Evolutionary conservation across 2,329 filamentous ascomycete genomes (phyloP), one percentile per base, ranked within the genome.

Genomic region (Sporothrix humicola): DNA sequence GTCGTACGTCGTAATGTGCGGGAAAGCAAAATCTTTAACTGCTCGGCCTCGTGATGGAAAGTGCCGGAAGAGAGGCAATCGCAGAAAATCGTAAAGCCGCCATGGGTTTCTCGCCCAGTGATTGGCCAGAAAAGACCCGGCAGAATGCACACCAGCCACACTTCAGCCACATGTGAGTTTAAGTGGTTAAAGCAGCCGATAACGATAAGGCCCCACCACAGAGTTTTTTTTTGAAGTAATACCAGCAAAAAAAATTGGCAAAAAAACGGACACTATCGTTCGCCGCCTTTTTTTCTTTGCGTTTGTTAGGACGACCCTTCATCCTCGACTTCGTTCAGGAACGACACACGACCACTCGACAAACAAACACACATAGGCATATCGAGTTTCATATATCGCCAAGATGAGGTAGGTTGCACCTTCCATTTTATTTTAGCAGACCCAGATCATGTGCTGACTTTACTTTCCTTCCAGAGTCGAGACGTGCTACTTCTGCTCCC

Each of bases 401-500:
- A 69, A 69, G 48, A 69, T 69, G 66, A 69, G 66, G 66, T 56
- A 54, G 10, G 66, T 4, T 52, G 56, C 10, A 10, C 50, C 23
- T 20, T n/a, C 4, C 6, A 3, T 42, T 17, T n/a, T 3, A 2
- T 10, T 13, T 56, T 37, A 12, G n/a, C 31, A 31, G 44, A 50
- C 10, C 17, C 12, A 23, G 54, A 26, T 3, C 58, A 44, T 26
- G n/a, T 72, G 5, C 17, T n/a, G 44, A 48, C 42, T 0, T 26
- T 70, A 12, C 31, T 37, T 17, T 23, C 23, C 15, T 1, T 52
- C 15, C 74, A 87, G 86, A 81, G 85, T 88, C 79, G 90, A 92
- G 81, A 90, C 88, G 66, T 93, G 90, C 81, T 90, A 91, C 80
- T 92, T 93, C 81, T 93, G 91, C 82, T 90, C 88, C 76, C 86